phyloP scores from a whole-genome alignment of 139 green algal genomes.

The Diplosphaera chodatii region DNA sequence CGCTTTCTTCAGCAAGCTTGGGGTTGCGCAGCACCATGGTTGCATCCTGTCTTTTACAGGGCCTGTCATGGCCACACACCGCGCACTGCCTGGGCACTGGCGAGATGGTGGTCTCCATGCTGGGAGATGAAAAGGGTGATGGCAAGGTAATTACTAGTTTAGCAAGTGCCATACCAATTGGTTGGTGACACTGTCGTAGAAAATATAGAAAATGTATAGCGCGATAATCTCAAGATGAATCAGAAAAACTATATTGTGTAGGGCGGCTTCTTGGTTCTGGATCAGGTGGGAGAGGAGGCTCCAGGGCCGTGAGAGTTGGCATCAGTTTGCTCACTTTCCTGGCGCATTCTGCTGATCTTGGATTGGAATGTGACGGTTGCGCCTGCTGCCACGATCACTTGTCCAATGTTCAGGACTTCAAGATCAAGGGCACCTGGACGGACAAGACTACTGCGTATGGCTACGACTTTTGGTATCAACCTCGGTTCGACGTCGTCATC shows the following conservation, averaged over 20 bases:
- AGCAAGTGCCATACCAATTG: no score
- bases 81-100: conserved; percentile 63
- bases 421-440: conserved; percentile 63
- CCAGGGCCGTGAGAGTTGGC: no score
- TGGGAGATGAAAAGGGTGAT: conserved; percentile 57
- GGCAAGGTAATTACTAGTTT: no score
- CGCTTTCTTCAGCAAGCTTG: not conserved
- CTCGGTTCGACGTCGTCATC: conserved; percentile 73
- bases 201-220: no score
- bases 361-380: no score
- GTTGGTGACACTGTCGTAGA: no score
- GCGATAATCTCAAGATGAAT: no score
- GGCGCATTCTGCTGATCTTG: no score
- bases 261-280: conserved; percentile 75
- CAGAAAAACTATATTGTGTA: no score
- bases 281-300: conserved; percentile 13
- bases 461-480: conserved; percentile 89
- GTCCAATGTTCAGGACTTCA: conserved; percentile 52
- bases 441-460: conserved; percentile 46
- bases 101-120: conserved; percentile 34
- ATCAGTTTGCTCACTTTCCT: no score
- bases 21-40: not conserved
- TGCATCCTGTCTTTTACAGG: conserved; percentile 8
- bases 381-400: no score
- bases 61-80: conserved; percentile 59